These are phyloP conservation scores for Farysia itapuensis DNA, from an alignment of 1,284 basidiomycete species.

Conservation along the genomic window DNA sequence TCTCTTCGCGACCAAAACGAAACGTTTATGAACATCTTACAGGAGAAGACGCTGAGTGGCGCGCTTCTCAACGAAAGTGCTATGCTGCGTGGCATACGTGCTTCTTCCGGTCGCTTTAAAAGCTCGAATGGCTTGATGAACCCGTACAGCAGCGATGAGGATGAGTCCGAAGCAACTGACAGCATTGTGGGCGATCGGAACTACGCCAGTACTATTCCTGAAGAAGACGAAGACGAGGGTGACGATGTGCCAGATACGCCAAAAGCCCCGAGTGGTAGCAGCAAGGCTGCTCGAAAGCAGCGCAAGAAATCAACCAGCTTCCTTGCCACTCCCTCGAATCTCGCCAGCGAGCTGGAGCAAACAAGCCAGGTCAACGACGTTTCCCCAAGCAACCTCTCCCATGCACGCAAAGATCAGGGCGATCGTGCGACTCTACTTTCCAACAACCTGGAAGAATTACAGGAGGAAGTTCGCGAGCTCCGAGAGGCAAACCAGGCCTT, in stretches of 20 bases:
- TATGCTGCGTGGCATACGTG: conserved; percentile 31
- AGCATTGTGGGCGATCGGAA: conserved; percentile 12
- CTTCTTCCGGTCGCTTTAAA: conserved; percentile 11
- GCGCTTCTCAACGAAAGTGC: conserved; percentile 44
- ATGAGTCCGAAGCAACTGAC: conserved; percentile 16
- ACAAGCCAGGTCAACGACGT: conserved; percentile 67
- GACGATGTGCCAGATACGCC: conserved; percentile 49
- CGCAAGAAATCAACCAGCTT: conserved; percentile 4
- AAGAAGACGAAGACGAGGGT: conserved; percentile 40
- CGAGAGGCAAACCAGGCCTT: conserved; percentile 93
- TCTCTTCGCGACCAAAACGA: conserved; percentile 45
- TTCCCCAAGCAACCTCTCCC: conserved; percentile 5
- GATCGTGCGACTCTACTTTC: conserved; percentile 38
- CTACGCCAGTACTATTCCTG: conserved; percentile 15
- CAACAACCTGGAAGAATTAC: conserved; percentile 29
- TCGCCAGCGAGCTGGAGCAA: conserved; percentile 78
- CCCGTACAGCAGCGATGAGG: conserved; percentile 26
- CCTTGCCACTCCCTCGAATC: conserved; percentile 10
- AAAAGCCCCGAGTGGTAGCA: conserved; percentile 6
- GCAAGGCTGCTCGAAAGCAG: conserved; percentile 8
- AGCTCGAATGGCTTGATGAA: conserved; percentile 12
- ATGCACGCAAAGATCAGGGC: conserved; percentile 26
- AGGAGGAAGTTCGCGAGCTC: conserved; percentile 80
- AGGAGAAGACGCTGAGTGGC: conserved; percentile 51
- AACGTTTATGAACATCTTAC: conserved; percentile 43